phyloP scores from a whole-genome alignment of 306 rosid genomes.

The Benincasa hispida region DNA sequence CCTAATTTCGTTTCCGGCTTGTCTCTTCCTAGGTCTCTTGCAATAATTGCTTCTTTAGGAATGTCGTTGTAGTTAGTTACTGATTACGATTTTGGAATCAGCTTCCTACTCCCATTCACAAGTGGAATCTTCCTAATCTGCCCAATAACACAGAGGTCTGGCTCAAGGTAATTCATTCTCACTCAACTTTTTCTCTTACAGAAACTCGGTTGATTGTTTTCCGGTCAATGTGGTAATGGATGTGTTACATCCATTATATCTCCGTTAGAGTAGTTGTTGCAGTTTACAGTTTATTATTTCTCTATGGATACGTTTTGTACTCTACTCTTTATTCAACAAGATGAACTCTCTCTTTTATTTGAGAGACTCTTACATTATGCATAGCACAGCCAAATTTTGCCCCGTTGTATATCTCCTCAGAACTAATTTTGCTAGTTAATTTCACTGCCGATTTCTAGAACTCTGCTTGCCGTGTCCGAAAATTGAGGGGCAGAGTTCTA shows the following conservation, averaged over 20 bases:
- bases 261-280: no score
- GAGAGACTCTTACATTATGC: neutral
- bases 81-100: conserved; percentile 12
- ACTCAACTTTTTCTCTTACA: neutral
- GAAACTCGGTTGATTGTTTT: neutral
- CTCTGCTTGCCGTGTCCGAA: neutral
- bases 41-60: neutral
- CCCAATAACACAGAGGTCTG: conserved; percentile 66
- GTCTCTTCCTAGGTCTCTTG: neutral
- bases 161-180: conserved; percentile 47
- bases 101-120: conserved; percentile 94
- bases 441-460: neutral
- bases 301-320: no score
- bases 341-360: no score
- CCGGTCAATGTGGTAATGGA: neutral
- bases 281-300: no score
- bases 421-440: neutral
- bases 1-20: neutral
- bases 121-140: conserved; percentile 85
- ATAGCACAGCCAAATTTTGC: neutral
- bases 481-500: neutral
- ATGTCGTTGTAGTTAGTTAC: neutral
- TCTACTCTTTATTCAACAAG: no score
- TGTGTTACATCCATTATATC: no score
- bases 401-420: neutral